Percentiles rank a stretch among this genome's conserved stretches.
These are phyloP conservation scores for Centaurea solstitialis DNA, from an alignment of 129 eudicot genomes.

Conservation along the genomic window DNA sequence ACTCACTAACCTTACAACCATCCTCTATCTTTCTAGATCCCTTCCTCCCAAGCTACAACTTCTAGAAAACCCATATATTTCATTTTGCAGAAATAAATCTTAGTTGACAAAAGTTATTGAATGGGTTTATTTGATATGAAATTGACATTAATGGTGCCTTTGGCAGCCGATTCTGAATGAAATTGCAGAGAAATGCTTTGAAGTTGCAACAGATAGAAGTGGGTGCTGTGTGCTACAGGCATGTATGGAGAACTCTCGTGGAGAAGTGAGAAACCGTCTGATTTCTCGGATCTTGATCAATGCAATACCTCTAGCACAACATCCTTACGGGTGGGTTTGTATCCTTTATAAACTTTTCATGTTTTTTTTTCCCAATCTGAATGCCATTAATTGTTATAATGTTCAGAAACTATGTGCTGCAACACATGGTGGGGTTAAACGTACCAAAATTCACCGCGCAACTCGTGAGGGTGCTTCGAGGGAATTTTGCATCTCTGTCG, in stretches of 20 bases:
- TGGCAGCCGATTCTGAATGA: conserved; percentile 60
- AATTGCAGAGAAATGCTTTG: conserved; percentile 54
- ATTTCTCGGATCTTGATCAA: conserved; percentile 42
- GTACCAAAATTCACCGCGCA: conserved; percentile 43
- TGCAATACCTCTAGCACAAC: conserved; percentile 55
- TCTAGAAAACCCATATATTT: background rate
- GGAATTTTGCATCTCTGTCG: conserved; percentile 46
- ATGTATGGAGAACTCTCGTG: conserved; percentile 53
- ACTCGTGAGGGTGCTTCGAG: conserved; percentile 48
- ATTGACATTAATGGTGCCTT: background rate
- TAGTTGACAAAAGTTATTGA: background rate
- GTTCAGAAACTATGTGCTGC: conserved; percentile 75
- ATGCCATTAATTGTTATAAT: background rate
- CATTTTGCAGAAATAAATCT: background rate
- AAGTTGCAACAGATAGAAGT: conserved; percentile 58
- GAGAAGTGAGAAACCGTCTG: conserved; percentile 44
- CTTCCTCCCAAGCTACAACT: no score
- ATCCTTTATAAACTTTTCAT: background rate
- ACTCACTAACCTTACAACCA: no score
- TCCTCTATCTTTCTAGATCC: no score
- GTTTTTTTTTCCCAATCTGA: no score
- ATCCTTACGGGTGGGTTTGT: conserved; percentile 62
- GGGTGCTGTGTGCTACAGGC: conserved; percentile 80
- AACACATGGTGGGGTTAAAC: conserved; percentile 59
- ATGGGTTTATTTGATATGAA: background rate